Percentiles rank a stretch among this genome's conserved stretches.
Conservation (phyloP, 257 asterid species). For the Forsythia suspensa region DNA sequence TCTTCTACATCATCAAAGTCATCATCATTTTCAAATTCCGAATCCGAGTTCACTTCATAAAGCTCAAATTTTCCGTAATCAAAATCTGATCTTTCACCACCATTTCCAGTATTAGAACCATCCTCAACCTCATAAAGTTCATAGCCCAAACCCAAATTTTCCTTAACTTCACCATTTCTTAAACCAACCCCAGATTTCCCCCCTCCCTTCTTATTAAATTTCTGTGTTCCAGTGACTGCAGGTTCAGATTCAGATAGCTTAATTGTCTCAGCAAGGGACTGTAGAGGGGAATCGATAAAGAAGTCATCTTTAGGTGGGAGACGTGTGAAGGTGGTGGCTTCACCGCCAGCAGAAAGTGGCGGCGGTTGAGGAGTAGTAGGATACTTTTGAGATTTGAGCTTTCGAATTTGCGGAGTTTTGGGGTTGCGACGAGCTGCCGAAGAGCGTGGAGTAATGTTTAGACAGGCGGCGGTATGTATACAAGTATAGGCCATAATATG, state of each 20-base stretch:
- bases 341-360: constrained; percentile 54
- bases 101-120: constrained; percentile 16
- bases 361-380: constrained; percentile 28
- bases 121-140: constrained; percentile 25
- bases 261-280: constrained; percentile 39
- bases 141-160: constrained; percentile 14
- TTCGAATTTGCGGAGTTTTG: constrained; percentile 33
- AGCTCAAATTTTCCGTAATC: constrained; percentile 67
- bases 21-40: constrained; percentile 43
- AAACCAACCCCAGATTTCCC: constrained; percentile 13
- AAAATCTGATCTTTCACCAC: constrained; percentile 24
- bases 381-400: constrained; percentile 36
- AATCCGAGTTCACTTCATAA: constrained; percentile 70
- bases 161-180: constrained; percentile 22
- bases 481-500: constrained; percentile 33
- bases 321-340: constrained; percentile 80
- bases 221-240: constrained; percentile 17
- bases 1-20: constrained; percentile 48
- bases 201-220: constrained; percentile 10
- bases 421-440: constrained; percentile 36
- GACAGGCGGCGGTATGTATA: constrained; percentile 20
- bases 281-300: constrained; percentile 28
- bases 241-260: constrained; percentile 43
- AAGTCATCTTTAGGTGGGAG: constrained; percentile 84
- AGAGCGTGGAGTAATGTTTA: constrained; percentile 33